These are phyloP conservation scores for Vaccinium corymbosum DNA, from an alignment of 148 eudicot genomes.

Conservation along the genomic window DNA sequence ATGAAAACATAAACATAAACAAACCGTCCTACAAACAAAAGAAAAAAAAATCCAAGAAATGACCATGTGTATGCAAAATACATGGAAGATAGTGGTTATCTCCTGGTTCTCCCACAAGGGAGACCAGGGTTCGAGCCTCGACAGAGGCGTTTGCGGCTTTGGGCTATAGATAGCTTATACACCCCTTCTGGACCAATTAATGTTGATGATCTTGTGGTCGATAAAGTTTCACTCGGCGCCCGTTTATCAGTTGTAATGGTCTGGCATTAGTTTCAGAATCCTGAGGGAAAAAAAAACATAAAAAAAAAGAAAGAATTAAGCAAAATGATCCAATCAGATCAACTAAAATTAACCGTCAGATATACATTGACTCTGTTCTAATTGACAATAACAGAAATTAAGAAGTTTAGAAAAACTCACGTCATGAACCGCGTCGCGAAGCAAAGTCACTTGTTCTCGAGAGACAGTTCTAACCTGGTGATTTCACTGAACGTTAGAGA, in stretches of 20 bases:
- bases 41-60: too few species aligned
- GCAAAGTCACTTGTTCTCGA: conserved; percentile 26
- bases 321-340: neutral
- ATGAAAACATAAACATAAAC: too few species aligned
- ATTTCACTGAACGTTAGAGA: neutral
- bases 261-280: conserved; percentile 29
- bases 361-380: neutral
- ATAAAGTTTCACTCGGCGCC: conserved; percentile 19
- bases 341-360: neutral
- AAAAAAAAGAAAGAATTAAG: neutral
- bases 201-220: neutral
- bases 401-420: conserved; percentile 23
- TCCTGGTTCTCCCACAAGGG: too few species aligned
- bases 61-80: too few species aligned
- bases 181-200: neutral
- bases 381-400: neutral
- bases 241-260: conserved; percentile 33
- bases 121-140: too few species aligned
- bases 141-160: too few species aligned
- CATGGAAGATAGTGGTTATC: too few species aligned
- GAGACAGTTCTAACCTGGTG: conserved; percentile 35
- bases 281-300: conserved; percentile 4
- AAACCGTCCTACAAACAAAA: too few species aligned
- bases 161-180: too few species aligned
- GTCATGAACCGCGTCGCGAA: conserved; percentile 40